A percentile compares a stretch with the other conserved stretches of the same genome.
Conservation (phyloP, 331 rosid genomes). For the Rhamnella rubrinervis region DNA sequence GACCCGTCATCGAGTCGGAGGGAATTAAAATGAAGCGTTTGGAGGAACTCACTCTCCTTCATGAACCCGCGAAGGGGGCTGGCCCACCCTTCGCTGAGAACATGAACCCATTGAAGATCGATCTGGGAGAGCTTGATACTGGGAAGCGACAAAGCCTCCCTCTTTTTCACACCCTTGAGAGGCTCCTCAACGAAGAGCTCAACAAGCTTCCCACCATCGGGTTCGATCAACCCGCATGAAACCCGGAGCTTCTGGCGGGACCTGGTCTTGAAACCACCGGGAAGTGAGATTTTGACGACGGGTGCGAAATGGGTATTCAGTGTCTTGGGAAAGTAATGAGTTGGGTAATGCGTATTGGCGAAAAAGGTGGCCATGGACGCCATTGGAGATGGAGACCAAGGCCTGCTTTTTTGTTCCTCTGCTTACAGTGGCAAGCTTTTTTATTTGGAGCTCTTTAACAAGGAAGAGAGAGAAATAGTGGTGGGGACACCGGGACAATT, state of each 20-base stretch:
- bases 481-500: conserved; percentile 32
- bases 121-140: conserved; percentile 64
- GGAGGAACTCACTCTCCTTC: conserved; percentile 99
- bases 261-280: conserved; percentile 8
- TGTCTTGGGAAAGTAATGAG: conserved; percentile 38
- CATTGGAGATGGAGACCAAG: conserved; percentile 55
- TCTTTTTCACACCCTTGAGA: conserved; percentile 45
- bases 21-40: conserved; percentile 98
- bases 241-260: conserved; percentile 41
- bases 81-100: conserved; percentile 98
- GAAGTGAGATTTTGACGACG: conserved; percentile 28
- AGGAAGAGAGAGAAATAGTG: neutral
- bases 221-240: conserved; percentile 75
- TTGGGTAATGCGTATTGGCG: conserved; percentile 41
- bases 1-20: conserved; percentile 82
- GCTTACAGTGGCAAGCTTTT: neutral
- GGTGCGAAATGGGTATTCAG: conserved; percentile 49
- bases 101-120: conserved; percentile 87
- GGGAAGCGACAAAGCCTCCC: conserved; percentile 65
- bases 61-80: conserved; percentile 88
- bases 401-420: neutral
- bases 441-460: neutral
- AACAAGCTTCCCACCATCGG: conserved; percentile 86
- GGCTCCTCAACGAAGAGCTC: conserved; percentile 71
- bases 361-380: conserved; percentile 84